phyloP scores from a whole-genome alignment of 2,329 filamentous ascomycete species.

The Colletotrichum sublineola region DNA sequence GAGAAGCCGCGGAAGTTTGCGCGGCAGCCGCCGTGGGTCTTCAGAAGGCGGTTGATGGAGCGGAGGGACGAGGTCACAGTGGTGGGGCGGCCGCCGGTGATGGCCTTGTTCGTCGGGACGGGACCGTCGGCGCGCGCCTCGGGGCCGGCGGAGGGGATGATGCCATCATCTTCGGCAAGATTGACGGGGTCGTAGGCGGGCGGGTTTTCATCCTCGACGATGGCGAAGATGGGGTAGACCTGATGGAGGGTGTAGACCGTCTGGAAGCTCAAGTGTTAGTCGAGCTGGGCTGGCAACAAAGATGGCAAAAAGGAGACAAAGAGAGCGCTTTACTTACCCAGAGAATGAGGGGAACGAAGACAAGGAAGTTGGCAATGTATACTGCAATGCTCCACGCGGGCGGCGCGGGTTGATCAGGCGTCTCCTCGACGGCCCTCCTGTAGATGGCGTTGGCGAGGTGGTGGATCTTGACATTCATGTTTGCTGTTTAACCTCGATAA shows the following conservation, averaged over 20 bases:
- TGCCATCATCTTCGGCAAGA: slow-evolving; percentile 55
- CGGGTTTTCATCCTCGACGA: slow-evolving; percentile 69
- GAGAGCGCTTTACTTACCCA: slow-evolving; percentile 53
- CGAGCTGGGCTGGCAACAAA: background rate
- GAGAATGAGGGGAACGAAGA: slow-evolving; percentile 61
- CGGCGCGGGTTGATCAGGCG: slow-evolving; percentile 47
- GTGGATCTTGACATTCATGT: slow-evolving; percentile 13
- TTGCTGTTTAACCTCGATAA: background rate
- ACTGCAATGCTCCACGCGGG: slow-evolving; percentile 58
- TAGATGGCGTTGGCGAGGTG: slow-evolving; percentile 41
- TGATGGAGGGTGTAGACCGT: slow-evolving; percentile 63
- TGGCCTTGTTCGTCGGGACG: slow-evolving; percentile 39
- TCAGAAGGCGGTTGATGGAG: slow-evolving; percentile 67
- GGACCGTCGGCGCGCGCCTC: slow-evolving; percentile 42
- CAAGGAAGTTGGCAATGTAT: slow-evolving; percentile 55
- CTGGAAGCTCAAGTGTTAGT: slow-evolving; percentile 49
- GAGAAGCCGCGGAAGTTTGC: slow-evolving; percentile 78
- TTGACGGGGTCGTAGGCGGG: slow-evolving; percentile 67
- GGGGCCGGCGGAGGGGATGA: slow-evolving; percentile 51
- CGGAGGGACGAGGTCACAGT: slow-evolving; percentile 66
- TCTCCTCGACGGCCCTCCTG: slow-evolving; percentile 53
- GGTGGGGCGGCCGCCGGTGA: slow-evolving; percentile 51
- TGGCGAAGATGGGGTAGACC: slow-evolving; percentile 68
- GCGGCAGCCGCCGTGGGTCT: slow-evolving; percentile 71
- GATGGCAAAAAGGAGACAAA: background rate